Evolutionary conservation across 306 rosid genomes (phyloP).

Genomic region (Dalbergia oliveri): DNA sequence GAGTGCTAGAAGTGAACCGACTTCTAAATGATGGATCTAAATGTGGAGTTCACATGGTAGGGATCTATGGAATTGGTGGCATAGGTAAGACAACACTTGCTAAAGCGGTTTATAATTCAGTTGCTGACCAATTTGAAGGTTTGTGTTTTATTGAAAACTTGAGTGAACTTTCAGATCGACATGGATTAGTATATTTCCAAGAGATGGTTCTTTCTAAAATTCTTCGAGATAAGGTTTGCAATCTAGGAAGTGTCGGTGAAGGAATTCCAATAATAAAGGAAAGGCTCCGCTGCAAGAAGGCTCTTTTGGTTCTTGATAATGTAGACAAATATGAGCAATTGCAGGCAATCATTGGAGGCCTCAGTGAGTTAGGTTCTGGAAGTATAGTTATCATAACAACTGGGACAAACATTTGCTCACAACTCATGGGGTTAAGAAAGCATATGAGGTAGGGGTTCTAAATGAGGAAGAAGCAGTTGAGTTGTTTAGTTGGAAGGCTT

Average conservation of each 20-base stretch:
- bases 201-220: constrained; percentile 15
- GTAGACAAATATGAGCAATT: constrained; percentile 29
- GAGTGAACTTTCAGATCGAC: constrained; percentile 2
- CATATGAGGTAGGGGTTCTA: neutral
- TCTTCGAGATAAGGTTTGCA: constrained; percentile 1
- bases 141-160: constrained; percentile 31
- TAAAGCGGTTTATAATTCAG: constrained; percentile 31
- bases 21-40: constrained; percentile 20
- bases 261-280: constrained; percentile 31
- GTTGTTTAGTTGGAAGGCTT: constrained; percentile 41
- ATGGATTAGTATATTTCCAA: constrained; percentile 35
- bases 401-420: constrained; percentile 37
- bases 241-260: constrained; percentile 10
- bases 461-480: constrained; percentile 3
- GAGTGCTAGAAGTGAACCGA: neutral
- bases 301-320: constrained; percentile 46
- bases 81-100: constrained; percentile 47
- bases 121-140: constrained; percentile 37
- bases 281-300: constrained; percentile 12
- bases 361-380: constrained; percentile 42
- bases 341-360: neutral
- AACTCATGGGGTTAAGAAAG: constrained; percentile 3
- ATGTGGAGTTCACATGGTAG: constrained; percentile 6
- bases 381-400: constrained; percentile 45
- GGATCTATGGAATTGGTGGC: constrained; percentile 43